Percentiles rank a stretch among this genome's conserved stretches.
phyloP scores from a whole-genome alignment of 2,329 filamentous ascomycete species.

The Alternaria arbusti region DNA sequence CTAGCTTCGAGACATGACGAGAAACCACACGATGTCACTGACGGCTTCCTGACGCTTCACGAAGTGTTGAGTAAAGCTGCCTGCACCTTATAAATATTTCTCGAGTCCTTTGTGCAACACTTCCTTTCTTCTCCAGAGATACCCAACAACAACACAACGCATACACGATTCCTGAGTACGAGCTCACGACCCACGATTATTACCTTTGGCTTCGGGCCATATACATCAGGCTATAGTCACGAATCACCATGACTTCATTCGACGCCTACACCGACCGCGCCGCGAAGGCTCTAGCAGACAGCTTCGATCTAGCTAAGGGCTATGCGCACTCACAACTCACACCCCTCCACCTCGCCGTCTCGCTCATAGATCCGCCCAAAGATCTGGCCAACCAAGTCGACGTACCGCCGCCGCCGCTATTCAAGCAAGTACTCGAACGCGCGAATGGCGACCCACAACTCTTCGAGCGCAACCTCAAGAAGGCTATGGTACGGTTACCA shows the following conservation, averaged over 20 bases:
- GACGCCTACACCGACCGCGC: slow-evolving; percentile 96
- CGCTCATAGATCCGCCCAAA: slow-evolving; percentile 75
- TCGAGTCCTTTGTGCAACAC: slow-evolving; percentile 8
- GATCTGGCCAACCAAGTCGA: slow-evolving; percentile 73
- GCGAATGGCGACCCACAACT: slow-evolving; percentile 91
- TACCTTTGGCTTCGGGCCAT: slow-evolving; percentile 25
- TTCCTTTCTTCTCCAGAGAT: slow-evolving; percentile 15
- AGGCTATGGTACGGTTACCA: slow-evolving; percentile 84
- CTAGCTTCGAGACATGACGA: slow-evolving; percentile 24
- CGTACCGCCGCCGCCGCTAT: slow-evolving; percentile 72
- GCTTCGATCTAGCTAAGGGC: slow-evolving; percentile 84
- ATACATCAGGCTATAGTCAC: slow-evolving; percentile 27
- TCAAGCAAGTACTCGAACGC: slow-evolving; percentile 91
- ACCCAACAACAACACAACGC: slow-evolving; percentile 15
- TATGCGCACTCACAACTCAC: slow-evolving; percentile 91
- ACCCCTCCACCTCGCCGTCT: slow-evolving; percentile 86
- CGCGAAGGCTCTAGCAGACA: slow-evolving; percentile 86
- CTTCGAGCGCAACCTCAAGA: slow-evolving; percentile 89
- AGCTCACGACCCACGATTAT: slow-evolving; percentile 15
- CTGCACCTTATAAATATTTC: slow-evolving; percentile 32
- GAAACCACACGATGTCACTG: slow-evolving; percentile 36
- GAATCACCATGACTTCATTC: slow-evolving; percentile 69
- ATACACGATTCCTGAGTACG: slow-evolving; percentile 18
- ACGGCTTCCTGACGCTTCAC: slow-evolving; percentile 27
- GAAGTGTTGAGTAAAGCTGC: slow-evolving; percentile 5